A percentile compares a stretch with the other conserved stretches of the same genome.
Evolutionary conservation across 1,284 basidiomycete species (phyloP).

Genomic region (Papiliotrema laurentii): DNA sequence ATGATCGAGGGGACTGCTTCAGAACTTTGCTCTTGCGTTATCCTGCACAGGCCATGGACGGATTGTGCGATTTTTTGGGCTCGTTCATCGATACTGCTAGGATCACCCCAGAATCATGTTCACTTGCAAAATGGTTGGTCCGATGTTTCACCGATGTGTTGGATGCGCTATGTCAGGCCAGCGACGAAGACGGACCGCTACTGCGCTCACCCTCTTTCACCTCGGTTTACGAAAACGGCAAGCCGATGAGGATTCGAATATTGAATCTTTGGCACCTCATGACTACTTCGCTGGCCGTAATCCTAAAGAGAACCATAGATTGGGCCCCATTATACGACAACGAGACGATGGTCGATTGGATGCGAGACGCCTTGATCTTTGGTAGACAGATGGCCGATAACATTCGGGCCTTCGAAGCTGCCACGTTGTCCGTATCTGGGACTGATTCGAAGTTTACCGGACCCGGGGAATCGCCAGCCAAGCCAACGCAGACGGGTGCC

Average conservation of each 20-base stretch:
- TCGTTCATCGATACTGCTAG: constrained; percentile 62
- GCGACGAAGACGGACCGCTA: constrained; percentile 47
- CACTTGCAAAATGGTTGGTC: constrained; percentile 77
- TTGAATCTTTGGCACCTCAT: constrained; percentile 77
- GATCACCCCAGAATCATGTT: constrained; percentile 74
- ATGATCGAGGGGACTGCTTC: constrained; percentile 79
- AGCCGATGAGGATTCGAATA: constrained; percentile 53
- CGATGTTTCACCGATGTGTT: constrained; percentile 86
- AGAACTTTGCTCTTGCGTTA: constrained; percentile 65
- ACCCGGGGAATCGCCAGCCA: constrained; percentile 34
- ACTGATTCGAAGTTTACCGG: background rate
- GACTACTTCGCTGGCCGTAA: constrained; percentile 70
- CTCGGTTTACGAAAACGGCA: constrained; percentile 20
- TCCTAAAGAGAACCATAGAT: constrained; percentile 72
- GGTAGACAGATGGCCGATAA: constrained; percentile 76
- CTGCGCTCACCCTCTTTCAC: constrained; percentile 51
- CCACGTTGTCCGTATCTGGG: constrained; percentile 50
- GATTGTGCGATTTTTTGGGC: constrained; percentile 62
- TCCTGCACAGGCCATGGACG: constrained; percentile 63
- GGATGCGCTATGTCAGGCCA: constrained; percentile 71
- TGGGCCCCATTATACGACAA: constrained; percentile 79
- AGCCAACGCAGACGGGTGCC: constrained; percentile 53
- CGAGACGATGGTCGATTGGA: constrained; percentile 86
- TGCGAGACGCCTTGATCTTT: constrained; percentile 93
- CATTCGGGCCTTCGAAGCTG: constrained; percentile 70